Base-by-base conservation (phyloP, 768 basidiomycete genomes). In the Termitomyces sp. region DNA sequence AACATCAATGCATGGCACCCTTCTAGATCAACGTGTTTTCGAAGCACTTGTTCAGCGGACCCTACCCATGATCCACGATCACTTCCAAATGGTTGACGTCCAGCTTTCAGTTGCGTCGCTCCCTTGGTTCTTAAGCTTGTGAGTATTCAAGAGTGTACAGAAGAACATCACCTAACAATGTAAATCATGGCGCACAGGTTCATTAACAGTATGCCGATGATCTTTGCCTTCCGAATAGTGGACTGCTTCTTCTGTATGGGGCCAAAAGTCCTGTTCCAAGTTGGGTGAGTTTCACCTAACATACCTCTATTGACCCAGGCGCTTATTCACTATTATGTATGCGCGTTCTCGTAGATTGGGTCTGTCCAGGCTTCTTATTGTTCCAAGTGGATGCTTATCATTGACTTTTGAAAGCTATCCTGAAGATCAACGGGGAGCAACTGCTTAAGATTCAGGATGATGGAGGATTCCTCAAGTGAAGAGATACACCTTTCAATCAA, bases 171-270 rank as follows among this genome's bases (percentile, higher is more conserved):
- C 18, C 49, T 28, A 20, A 32, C 49, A n/a, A 40, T 46, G 22
- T 53, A 30, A 58, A 18, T 28, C 38, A 2, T 26, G n/a, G 30
- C 14, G 48, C 52, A 26, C 62, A 88, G 91, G 66, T 93, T 83
- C 66, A 93, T 94, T 69, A 94, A 94, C 72, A 92, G 88, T 68
- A 93, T 94, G 92, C 92, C 94, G 1, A 89, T 98, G 84, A 86
- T 99, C 43, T 99, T 98, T 66, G 96, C 96, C 0, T 99, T 97
- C 78, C 85, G 97, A 33, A 92, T 97, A 67, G 93, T 95, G 2
- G 95, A 98, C 69, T 98, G 95, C 69, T 95, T 98, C 77, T 88
- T 98, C 75, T 94, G 94, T 64, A 98, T 99, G 96, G 97, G 97
- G 0, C 93, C 95, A 0, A 98, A 96, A 65, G 97, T 99, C 1